Percentiles rank a stretch among this genome's conserved stretches.
These are phyloP conservation scores for Chlorella variabilis DNA, from an alignment of 163 green algal species.

Conservation along the genomic window DNA sequence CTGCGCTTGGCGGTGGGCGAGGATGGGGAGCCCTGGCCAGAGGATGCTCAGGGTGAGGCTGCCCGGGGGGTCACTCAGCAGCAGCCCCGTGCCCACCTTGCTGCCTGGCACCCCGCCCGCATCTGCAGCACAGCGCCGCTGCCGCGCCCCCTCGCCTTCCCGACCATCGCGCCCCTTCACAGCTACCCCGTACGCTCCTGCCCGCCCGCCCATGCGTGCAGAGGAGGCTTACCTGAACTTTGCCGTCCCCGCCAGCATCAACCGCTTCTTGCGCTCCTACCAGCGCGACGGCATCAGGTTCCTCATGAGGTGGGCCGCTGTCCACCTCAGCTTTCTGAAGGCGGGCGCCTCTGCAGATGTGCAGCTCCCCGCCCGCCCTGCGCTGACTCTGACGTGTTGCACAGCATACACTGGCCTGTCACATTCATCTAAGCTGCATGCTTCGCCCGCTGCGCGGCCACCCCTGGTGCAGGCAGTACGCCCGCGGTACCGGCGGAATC, in stretches of 20 bases:
- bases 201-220: too few species aligned
- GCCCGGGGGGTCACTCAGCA: too few species aligned
- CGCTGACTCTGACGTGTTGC: too few species aligned
- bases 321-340: too few species aligned
- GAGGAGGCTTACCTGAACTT: conserved; percentile 18
- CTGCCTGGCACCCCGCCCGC: background rate
- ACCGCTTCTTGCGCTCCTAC: conserved; percentile 46
- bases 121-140: too few species aligned
- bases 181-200: too few species aligned
- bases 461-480: conserved; percentile 36
- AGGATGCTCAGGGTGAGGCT: background rate
- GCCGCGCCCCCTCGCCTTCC: too few species aligned
- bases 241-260: conserved; percentile 53
- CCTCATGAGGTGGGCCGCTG: conserved; percentile 35
- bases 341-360: too few species aligned
- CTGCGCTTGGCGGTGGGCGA: conserved; percentile 14
- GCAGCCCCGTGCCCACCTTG: background rate
- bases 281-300: conserved; percentile 51
- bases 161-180: too few species aligned
- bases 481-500: conserved; percentile 49
- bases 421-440: background rate
- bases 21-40: background rate
- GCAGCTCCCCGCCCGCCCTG: too few species aligned
- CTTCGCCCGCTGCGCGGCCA: background rate
- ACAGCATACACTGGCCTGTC: too few species aligned